phyloP scores from a whole-genome alignment of 768 basidiomycete genomes.

The Agrocybe pediades region DNA sequence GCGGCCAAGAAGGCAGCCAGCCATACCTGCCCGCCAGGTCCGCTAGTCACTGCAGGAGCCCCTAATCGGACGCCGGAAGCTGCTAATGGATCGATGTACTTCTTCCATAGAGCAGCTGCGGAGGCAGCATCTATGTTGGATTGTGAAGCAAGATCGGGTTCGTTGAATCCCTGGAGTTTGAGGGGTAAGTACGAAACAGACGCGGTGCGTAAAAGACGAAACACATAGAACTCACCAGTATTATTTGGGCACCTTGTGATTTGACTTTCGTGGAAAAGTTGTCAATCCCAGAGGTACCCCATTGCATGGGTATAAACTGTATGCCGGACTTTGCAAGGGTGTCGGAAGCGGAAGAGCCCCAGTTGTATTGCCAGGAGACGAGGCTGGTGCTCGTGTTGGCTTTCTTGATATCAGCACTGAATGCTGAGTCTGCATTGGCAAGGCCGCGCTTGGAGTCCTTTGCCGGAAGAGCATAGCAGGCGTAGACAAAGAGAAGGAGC shows the following conservation, averaged over 20 bases:
- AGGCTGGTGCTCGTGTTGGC: conserved; percentile 29
- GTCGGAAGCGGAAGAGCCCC: conserved; percentile 37
- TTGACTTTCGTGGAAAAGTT: conserved; percentile 26
- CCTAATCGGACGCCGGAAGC: conserved; percentile 32
- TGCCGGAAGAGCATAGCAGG: conserved; percentile 4
- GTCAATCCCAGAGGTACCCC: conserved; percentile 32
- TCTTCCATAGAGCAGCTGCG: conserved; percentile 35
- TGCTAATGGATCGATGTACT: conserved; percentile 37
- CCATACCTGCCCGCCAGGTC: conserved; percentile 32
- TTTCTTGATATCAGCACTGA: conserved; percentile 26
- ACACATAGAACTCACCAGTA: conserved; percentile 31
- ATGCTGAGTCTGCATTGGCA: conserved; percentile 28
- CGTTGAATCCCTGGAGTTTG: conserved; percentile 42
- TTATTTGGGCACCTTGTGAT: conserved; percentile 37
- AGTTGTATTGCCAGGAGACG: conserved; percentile 42
- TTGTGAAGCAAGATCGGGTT: conserved; percentile 34
- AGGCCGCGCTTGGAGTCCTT: conserved; percentile 41
- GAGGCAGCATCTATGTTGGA: conserved; percentile 30
- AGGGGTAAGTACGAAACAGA: too few relatives aligned
- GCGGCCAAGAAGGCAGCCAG: conserved; percentile 32
- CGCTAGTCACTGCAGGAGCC: conserved; percentile 36
- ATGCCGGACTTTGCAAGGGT: conserved; percentile 30
- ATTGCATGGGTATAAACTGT: conserved; percentile 41
- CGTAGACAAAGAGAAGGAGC: neutral
- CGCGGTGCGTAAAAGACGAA: neutral